Evolutionary conservation across 768 basidiomycete species (phyloP).

Genomic region (Hysterangium stoloniferum): DNA sequence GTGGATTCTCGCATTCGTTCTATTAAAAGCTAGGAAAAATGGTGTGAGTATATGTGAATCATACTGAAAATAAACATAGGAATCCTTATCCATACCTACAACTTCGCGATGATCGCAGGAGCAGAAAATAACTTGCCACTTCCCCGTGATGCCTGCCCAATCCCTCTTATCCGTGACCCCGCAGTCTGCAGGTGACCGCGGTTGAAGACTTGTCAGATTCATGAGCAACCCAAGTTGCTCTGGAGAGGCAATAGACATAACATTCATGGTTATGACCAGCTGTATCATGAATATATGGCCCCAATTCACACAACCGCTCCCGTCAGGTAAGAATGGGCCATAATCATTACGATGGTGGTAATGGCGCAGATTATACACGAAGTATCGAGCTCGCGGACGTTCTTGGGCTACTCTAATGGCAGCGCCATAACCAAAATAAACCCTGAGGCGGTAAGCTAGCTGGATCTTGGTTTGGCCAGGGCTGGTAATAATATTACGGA

Average conservation of each 20-base stretch:
- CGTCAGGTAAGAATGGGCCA: conserved; percentile 47
- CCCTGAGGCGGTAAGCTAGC: conserved; percentile 3
- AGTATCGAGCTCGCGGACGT: conserved; percentile 39
- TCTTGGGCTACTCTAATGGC: neutral
- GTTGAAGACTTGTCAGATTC: conserved; percentile 24
- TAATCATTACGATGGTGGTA: conserved; percentile 39
- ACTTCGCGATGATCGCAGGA: conserved; percentile 65
- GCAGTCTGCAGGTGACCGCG: neutral
- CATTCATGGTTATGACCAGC: conserved; percentile 47
- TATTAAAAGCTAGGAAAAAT: conserved; percentile 1
- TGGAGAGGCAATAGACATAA: conserved; percentile 33
- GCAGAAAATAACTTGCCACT: conserved; percentile 57
- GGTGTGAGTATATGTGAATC: neutral
- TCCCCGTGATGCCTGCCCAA: conserved; percentile 53
- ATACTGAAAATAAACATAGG: neutral
- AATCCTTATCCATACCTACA: conserved; percentile 37
- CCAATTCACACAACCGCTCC: conserved; percentile 48
- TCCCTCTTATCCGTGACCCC: conserved; percentile 34
- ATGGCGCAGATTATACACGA: conserved; percentile 57
- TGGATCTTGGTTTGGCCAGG: neutral
- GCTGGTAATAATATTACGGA: neutral
- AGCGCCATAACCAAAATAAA: conserved; percentile 1
- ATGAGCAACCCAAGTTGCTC: conserved; percentile 14
- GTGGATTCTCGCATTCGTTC: neutral
- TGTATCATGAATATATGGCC: conserved; percentile 47